These are phyloP conservation scores for Cladosporium velox DNA, from an alignment of 2,329 filamentous ascomycete genomes.

Conservation along the genomic window DNA sequence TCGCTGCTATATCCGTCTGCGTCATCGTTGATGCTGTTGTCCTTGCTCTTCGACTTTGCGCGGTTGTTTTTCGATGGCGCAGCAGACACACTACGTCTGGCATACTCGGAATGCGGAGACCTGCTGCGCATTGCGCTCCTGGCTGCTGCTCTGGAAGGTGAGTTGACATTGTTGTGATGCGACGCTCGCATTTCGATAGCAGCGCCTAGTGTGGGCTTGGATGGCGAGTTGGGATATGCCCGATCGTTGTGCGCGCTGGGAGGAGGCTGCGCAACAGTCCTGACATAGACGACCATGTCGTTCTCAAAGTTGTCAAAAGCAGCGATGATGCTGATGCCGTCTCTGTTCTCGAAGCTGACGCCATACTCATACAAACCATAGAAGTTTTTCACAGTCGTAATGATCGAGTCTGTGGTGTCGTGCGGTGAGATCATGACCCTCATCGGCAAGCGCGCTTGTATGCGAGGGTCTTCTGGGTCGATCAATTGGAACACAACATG, in stretches of 20 bases:
- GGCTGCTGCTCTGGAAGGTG: constrained; percentile 68
- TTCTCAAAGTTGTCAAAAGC: constrained; percentile 93
- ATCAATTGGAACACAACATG: constrained; percentile 78
- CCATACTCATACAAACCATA: constrained; percentile 91
- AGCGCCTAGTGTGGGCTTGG: constrained; percentile 61
- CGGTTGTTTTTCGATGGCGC: constrained; percentile 60
- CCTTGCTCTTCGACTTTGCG: constrained; percentile 50
- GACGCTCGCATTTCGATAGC: constrained; percentile 65
- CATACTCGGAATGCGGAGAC: constrained; percentile 69
- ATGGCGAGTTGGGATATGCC: constrained; percentile 45
- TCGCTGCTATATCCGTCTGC: constrained; percentile 82
- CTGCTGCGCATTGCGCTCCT: constrained; percentile 75
- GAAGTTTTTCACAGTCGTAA: constrained; percentile 98
- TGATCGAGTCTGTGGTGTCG: constrained; percentile 95
- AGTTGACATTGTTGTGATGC: constrained; percentile 60
- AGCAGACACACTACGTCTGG: constrained; percentile 75
- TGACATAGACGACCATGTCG: constrained; percentile 91
- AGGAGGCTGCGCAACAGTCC: constrained; percentile 44
- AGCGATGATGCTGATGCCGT: constrained; percentile 88
- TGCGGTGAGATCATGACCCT: constrained; percentile 90
- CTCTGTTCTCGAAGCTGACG: constrained; percentile 91
- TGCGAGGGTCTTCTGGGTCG: constrained; percentile 38
- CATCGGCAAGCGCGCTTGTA: constrained; percentile 72
- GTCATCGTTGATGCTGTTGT: constrained; percentile 59
- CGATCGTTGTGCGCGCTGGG: constrained; percentile 26